Percentiles rank a stretch among this genome's conserved stretches.
These are phyloP conservation scores for Candida boleticola DNA, from an alignment of 805 yeast genomes.

Conservation along the genomic window DNA sequence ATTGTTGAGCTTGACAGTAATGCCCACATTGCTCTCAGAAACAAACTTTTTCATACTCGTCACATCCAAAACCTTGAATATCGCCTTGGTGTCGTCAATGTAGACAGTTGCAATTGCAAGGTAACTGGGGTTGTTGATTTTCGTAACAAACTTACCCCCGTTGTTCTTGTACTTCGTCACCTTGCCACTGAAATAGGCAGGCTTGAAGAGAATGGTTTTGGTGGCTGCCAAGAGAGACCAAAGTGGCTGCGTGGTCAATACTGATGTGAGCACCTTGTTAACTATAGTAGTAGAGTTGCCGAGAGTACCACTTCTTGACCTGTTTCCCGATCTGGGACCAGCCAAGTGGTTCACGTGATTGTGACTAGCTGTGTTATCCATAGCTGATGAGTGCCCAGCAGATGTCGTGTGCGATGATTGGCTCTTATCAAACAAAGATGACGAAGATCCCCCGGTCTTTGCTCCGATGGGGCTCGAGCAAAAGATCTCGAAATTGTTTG, in stretches of 20 bases:
- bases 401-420: background rate
- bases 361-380: background rate
- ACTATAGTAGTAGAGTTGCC: slow-evolving; percentile 16
- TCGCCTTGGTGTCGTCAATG: slow-evolving; percentile 30
- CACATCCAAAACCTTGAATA: slow-evolving; percentile 23
- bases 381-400: background rate
- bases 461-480: slow-evolving; percentile 20
- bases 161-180: slow-evolving; percentile 22
- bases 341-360: background rate
- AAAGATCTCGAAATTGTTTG: slow-evolving; percentile 26
- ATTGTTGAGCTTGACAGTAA: slow-evolving; percentile 26
- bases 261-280: slow-evolving; percentile 14
- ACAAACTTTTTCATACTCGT: slow-evolving; percentile 6
- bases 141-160: slow-evolving; percentile 17
- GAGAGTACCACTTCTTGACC: background rate
- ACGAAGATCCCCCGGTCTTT: background rate
- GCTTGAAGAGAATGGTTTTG: slow-evolving; percentile 27
- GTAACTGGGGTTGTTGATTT: slow-evolving; percentile 1
- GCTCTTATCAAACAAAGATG: background rate
- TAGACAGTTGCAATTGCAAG: slow-evolving; percentile 19
- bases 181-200: slow-evolving; percentile 31
- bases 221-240: slow-evolving; percentile 43
- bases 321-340: background rate
- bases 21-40: slow-evolving; percentile 9
- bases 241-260: slow-evolving; percentile 32